Conservation (phyloP, 441 rosid genomes). For the Mallotus japonicus region DNA sequence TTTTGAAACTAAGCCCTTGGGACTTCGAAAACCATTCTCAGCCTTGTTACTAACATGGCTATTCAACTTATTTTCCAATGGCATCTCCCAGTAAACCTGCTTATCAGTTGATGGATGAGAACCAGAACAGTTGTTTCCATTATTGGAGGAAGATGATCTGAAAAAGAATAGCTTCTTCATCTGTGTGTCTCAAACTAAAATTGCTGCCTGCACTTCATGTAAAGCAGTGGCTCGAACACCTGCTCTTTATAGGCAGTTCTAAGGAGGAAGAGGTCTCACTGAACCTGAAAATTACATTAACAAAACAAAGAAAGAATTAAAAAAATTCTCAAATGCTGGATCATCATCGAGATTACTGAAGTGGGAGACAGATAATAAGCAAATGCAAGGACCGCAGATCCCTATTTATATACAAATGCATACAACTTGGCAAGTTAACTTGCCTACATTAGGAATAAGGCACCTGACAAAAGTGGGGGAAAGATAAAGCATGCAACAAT, state of each 20-base stretch:
- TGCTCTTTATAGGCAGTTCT: constrained; percentile 17
- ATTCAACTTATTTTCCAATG: constrained; percentile 34
- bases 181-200: constrained; percentile 29
- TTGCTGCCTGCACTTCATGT: constrained; percentile 24
- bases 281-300: constrained; percentile 37
- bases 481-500: constrained; percentile 13
- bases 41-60: constrained; percentile 32
- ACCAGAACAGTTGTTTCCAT: constrained; percentile 36
- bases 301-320: constrained; percentile 12
- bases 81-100: constrained; percentile 42
- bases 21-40: constrained; percentile 37
- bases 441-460: background rate
- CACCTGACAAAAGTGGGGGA: background rate
- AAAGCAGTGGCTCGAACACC: constrained; percentile 16
- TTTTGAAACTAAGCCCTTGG: constrained; percentile 42
- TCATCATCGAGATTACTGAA: constrained; percentile 12
- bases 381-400: background rate
- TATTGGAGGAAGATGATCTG: constrained; percentile 57
- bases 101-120: constrained; percentile 44
- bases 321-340: constrained; percentile 17
- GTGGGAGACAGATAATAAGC: background rate
- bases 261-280: constrained; percentile 26
- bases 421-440: constrained; percentile 2
- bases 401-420: background rate
- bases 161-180: constrained; percentile 94